Evolutionary conservation across 106 monocot genomes (phyloP).

Genomic region (Phalaenopsis aphrodite): DNA sequence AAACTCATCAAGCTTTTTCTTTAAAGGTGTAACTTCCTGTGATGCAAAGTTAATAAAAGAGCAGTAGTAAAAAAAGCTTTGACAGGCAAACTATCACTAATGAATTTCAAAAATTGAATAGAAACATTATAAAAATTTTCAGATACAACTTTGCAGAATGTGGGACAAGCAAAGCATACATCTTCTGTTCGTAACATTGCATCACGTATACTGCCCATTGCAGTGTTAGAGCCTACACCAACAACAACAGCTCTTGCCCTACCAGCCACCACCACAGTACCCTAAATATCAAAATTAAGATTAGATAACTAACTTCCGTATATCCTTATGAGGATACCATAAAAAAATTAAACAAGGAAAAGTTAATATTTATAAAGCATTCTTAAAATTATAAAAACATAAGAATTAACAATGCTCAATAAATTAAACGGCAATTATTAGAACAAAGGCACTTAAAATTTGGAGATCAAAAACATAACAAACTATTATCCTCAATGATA

Average conservation of each 20-base stretch:
- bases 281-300: conserved; percentile 32
- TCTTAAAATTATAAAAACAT: background rate
- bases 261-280: conserved; percentile 95
- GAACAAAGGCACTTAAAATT: background rate
- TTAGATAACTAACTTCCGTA: background rate
- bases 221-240: conserved; percentile 95
- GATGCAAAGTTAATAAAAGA: conserved; percentile 5
- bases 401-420: background rate
- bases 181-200: conserved; percentile 95
- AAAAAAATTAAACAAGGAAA: background rate
- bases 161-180: conserved; percentile 37
- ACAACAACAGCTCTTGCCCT: conserved; percentile 95
- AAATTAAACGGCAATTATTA: background rate
- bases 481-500: background rate
- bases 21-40: conserved; percentile 93
- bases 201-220: conserved; percentile 98
- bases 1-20: conserved; percentile 99
- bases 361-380: background rate
- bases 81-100: background rate
- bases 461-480: background rate
- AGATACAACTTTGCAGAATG: background rate
- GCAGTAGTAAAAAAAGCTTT: conserved; percentile 1
- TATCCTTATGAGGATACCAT: background rate
- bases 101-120: background rate
- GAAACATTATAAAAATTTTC: background rate